Percentiles rank a stretch among this genome's conserved stretches.
These are phyloP conservation scores for Russula ochroleuca DNA, from an alignment of 768 basidiomycete species.

Conservation along the genomic window DNA sequence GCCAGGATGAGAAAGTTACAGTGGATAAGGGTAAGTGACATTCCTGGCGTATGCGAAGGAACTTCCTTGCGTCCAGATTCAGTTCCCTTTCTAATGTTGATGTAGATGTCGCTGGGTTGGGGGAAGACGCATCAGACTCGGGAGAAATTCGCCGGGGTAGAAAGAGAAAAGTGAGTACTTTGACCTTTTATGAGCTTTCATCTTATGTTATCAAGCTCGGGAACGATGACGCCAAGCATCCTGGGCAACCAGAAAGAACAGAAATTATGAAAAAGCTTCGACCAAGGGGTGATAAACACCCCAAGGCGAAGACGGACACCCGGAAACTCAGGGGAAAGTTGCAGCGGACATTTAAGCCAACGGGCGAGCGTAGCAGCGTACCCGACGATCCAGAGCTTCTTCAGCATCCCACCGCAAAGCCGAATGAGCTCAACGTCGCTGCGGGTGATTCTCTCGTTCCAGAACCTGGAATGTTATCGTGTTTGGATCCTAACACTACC, in stretches of 20 bases:
- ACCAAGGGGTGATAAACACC: neutral
- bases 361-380: neutral
- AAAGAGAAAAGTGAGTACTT: slow-evolving; percentile 9
- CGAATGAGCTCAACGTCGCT: neutral
- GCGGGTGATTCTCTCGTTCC: neutral
- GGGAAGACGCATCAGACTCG: neutral
- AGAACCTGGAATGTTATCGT: neutral
- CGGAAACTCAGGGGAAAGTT: neutral
- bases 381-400: neutral
- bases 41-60: neutral
- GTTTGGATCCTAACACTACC: neutral
- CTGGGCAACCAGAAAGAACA: neutral
- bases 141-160: neutral
- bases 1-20: neutral
- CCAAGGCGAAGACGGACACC: neutral
- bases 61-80: neutral
- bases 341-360: neutral
- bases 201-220: slow-evolving; percentile 1
- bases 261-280: neutral
- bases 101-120: neutral
- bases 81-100: neutral
- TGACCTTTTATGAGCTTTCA: neutral
- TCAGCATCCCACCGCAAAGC: neutral
- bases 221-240: neutral
- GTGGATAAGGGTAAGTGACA: slow-evolving; percentile 4